Evolutionary conservation across 192 early-diverging fungal species (phyloP).

Genomic region (Jimgerdemannia lactiflua): DNA sequence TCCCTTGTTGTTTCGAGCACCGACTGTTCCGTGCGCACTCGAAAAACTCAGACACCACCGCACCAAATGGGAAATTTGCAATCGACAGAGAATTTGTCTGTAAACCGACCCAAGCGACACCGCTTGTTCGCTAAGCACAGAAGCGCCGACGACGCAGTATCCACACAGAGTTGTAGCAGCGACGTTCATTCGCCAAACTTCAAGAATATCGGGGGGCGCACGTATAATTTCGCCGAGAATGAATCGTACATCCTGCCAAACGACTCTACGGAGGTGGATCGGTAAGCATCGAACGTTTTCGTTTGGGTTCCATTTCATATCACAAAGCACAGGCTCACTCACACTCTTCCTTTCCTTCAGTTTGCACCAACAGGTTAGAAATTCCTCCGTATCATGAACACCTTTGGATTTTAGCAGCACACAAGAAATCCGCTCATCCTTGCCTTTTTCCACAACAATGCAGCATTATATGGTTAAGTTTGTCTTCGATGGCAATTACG

Average conservation of each 20-base stretch:
- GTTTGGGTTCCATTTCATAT: too few species aligned
- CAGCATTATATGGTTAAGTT: conserved; percentile 52
- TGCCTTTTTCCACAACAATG: too few species aligned
- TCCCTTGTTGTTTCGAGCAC: too few species aligned
- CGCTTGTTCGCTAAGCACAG: background rate
- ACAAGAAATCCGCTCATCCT: too few species aligned
- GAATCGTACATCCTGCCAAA: background rate
- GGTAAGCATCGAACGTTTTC: background rate
- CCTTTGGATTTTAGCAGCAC: too few species aligned
- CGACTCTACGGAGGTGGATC: background rate
- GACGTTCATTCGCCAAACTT: background rate
- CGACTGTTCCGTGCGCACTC: background rate
- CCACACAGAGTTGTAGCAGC: background rate
- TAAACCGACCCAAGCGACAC: background rate
- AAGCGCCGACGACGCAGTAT: background rate
- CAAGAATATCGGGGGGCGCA: background rate
- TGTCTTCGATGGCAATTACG: conserved; percentile 28
- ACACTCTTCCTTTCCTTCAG: too few species aligned
- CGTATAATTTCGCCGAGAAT: background rate
- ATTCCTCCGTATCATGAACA: too few species aligned
- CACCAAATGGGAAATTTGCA: background rate
- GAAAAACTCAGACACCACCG: background rate
- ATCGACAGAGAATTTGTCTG: background rate
- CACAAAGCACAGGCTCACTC: too few species aligned
- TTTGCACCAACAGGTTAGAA: too few species aligned